Evolutionary conservation across 225 moss, liverwort and hornwort species (phyloP).

Genomic region (Physcomitrium patens): DNA sequence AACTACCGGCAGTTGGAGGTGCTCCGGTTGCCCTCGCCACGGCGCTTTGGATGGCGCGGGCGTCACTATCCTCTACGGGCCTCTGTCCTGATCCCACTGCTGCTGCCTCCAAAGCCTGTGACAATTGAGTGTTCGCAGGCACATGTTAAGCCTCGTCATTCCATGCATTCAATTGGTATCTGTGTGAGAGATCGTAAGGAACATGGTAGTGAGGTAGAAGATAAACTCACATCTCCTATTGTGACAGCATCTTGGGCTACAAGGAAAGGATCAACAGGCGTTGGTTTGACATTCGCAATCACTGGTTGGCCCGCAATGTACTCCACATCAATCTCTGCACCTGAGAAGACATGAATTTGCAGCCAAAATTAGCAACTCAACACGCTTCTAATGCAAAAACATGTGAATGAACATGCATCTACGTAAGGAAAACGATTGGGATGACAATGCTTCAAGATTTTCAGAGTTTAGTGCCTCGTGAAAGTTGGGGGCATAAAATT

Average conservation of each 20-base stretch:
- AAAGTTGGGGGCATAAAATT: too few species aligned
- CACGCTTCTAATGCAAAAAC: too few species aligned
- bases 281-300: conserved; percentile 41
- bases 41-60: conserved; percentile 81
- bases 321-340: conserved; percentile 60
- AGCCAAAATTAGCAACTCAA: too few species aligned
- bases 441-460: too few species aligned
- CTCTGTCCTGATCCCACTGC: conserved; percentile 76
- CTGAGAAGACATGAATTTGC: conserved; percentile 28
- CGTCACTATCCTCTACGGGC: conserved; percentile 56
- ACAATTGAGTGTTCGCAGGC: too few species aligned
- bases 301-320: conserved; percentile 68
- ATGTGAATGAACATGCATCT: too few species aligned
- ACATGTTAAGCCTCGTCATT: not conserved
- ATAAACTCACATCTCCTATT: conserved; percentile 71
- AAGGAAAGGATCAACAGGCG: conserved; percentile 50
- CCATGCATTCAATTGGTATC: not conserved
- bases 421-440: too few species aligned
- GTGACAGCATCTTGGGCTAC: conserved; percentile 60
- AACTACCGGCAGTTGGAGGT: conserved; percentile 52
- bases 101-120: conserved; percentile 67
- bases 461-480: too few species aligned
- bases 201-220: not conserved
- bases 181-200: not conserved
- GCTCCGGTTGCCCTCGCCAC: conserved; percentile 73